Evolutionary conservation across 768 basidiomycete genomes (phyloP).

Genomic region (Mycena rosella): DNA sequence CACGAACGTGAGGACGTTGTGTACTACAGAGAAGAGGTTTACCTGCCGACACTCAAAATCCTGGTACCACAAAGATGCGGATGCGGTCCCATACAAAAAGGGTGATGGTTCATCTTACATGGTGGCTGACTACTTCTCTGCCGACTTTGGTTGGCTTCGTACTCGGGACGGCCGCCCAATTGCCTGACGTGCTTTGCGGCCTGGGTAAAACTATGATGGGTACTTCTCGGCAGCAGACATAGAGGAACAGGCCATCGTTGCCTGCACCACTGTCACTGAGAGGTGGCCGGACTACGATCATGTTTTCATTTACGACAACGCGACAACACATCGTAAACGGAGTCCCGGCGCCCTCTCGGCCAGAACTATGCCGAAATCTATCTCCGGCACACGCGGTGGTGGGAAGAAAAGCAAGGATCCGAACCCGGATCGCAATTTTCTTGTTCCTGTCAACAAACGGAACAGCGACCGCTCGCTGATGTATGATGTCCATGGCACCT

Average conservation of each 20-base stretch:
- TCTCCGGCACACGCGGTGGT: conserved; percentile 1
- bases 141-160: conserved; percentile 46
- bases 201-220: conserved; percentile 40
- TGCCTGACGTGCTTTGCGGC: conserved; percentile 40
- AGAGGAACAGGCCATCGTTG: conserved; percentile 29
- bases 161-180: conserved; percentile 34
- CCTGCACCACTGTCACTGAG: conserved; percentile 41
- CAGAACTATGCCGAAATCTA: conserved; percentile 39
- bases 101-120: conserved; percentile 50
- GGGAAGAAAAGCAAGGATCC: conserved; percentile 9
- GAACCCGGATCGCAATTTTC: conserved; percentile 11
- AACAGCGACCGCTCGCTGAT: conserved; percentile 13
- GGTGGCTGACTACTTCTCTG: no score
- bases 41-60: conserved; percentile 39
- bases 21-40: conserved; percentile 40
- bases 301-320: conserved; percentile 24
- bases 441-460: conserved; percentile 22
- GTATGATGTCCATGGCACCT: conserved; percentile 7
- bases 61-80: conserved; percentile 43
- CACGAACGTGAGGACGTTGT: conserved; percentile 48
- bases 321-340: conserved; percentile 34
- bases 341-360: conserved; percentile 40
- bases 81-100: conserved; percentile 43
- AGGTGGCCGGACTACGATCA: no score
- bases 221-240: conserved; percentile 40